Base-by-base conservation (phyloP, 352 stramenopile species). In the Pseudoperonospora humuli region DNA sequence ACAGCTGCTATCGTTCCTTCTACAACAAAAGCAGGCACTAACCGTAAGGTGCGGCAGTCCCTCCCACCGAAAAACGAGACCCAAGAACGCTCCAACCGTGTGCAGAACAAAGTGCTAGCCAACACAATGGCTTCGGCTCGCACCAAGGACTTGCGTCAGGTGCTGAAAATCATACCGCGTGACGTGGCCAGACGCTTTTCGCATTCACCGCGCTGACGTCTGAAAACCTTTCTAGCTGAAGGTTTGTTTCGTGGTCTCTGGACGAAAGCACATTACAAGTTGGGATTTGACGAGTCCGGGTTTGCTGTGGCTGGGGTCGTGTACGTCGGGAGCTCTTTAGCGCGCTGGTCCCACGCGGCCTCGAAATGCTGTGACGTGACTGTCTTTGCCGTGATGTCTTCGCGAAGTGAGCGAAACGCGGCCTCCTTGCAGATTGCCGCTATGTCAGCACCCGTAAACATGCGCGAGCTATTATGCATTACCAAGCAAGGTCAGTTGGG, bases 361-460 rank as follows among this genome's bases (percentile, higher is more conserved):
- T 67, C 35, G 15, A 86, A 82, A 47, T 86, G 68, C 1, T 35
- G 49, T 33, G 64, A 56, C 18, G 19, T 5, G n/a, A 86, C 56
- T 20, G 11, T 34, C 4, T 32, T 40, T 1, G 66, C 66, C 31
- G 82, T 53, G 2, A 78, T 57, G 49, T 79, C 48, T 50, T 87
- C 64, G 10, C 79, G 79, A 49, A 91, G 67, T 13, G 79, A 67
- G n/a, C 66, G 70, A 27, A 91, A 80, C 2, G 75, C 79, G n/a
- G 79, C 75, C 50, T 87, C 75, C 21, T 88, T 88, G 57, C 79
- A 91, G 19, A 88, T 54, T 21, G 72, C 75, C 9, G 67, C 63
- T 15, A 91, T 46, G 7, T 87, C 75, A 13, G 75, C 79, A 14
- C 78, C 78, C 0, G 78, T 82, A 36, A 87, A 73, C 0, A 35